Evolutionary conservation across 2,329 filamentous ascomycete species (phyloP), one percentile per base, ranked within the genome.

Genomic region (Neospermospora avenae): DNA sequence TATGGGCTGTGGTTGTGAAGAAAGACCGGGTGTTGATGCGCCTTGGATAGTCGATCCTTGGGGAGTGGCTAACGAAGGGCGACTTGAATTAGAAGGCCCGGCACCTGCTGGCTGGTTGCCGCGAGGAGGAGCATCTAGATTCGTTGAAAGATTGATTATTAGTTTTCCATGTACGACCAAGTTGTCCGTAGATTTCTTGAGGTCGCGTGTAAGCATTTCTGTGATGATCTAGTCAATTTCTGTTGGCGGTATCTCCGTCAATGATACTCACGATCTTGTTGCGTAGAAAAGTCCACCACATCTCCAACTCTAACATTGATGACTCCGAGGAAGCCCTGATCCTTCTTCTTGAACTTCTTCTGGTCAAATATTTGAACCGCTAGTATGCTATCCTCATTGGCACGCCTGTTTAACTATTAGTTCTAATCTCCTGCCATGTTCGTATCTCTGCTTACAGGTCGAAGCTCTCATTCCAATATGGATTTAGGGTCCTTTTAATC

Each of bases 291-390:
- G 74, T 97, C 93, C 69, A 99, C 91, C 41, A 95, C 89, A 81
- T 96, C 93, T 70, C 95, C 95, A 68, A 99, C 89, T 61, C 93
- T 88, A 70, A 99, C 89, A 74, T 99, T 99, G 72, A 99, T 97
- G 57, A 99, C 95, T 60, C 95, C 95, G 6, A 99, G 82, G 73
- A 99, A 99, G 8, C 95, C 95, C 75, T 99, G 95, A 70, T 99
- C 95, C 91, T 98, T 99, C 85, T 99, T 99, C 83, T 99, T 99
- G 80, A 99, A 99, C 79, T 99, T 99, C 81, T 97, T 97, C 78
- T 99, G 95, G 77, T 99, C 95, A 74, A 99, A 99, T 58, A 99
- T 96, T 74, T 99, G 95, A 49, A 99, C 93, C 7, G 95, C 95
- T 51, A 99, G 82, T 72, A 99, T 97, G 75, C 93, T 96, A 72